phyloP scores from a whole-genome alignment of 2,329 filamentous ascomycete species.

The Pestalotiopsis sp. region DNA sequence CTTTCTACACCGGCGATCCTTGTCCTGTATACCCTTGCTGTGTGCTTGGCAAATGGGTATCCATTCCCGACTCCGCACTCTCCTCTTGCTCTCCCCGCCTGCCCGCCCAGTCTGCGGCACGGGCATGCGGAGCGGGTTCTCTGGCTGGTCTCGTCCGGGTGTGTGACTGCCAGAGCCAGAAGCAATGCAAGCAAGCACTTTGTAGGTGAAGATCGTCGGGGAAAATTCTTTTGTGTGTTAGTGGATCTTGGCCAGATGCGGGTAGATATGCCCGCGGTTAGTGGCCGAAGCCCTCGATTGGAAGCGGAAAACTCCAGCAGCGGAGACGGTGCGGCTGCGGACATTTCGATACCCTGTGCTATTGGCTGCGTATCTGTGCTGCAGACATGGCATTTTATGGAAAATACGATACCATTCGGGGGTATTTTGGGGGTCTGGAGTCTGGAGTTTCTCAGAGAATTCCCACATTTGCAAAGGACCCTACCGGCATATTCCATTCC shows the following conservation, averaged over 20 bases:
- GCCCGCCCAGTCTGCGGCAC: neutral
- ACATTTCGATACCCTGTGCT: too few relatives aligned
- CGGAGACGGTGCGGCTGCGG: too few relatives aligned
- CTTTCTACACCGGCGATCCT: neutral
- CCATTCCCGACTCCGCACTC: neutral
- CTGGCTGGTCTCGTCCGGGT: too few relatives aligned
- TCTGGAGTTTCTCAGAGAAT: too few relatives aligned
- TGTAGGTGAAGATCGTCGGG: neutral
- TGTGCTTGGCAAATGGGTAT: neutral
- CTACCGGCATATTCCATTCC: too few relatives aligned
- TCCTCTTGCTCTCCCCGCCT: neutral
- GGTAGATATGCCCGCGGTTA: neutral
- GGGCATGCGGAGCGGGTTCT: neutral
- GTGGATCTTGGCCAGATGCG: neutral
- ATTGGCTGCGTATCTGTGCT: too few relatives aligned
- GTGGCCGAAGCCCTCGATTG: neutral
- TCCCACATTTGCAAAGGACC: too few relatives aligned
- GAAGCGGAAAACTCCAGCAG: neutral
- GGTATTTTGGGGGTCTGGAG: too few relatives aligned
- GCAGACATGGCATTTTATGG: too few relatives aligned
- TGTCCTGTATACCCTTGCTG: neutral
- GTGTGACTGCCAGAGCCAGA: neutral
- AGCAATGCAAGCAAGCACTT: neutral
- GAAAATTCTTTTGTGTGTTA: neutral
- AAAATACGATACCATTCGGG: too few relatives aligned